Conservation (phyloP, 805 yeast species). For the Metschnikowia cubensis region DNA sequence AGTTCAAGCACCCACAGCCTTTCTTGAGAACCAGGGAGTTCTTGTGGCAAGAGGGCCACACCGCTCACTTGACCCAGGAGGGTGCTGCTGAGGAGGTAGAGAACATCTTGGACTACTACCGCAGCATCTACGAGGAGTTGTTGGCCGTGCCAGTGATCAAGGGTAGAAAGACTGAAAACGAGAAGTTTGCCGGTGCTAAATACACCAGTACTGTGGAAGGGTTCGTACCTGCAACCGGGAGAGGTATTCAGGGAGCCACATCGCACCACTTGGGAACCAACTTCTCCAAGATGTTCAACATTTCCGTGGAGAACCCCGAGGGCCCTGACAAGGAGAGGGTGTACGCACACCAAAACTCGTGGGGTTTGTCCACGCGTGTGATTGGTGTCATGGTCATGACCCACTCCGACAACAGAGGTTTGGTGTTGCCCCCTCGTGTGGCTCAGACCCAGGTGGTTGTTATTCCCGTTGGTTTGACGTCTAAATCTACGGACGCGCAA, state of each 20-base stretch:
- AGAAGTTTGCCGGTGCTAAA: slow-evolving; percentile 96
- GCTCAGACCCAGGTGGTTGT: slow-evolving; percentile 89
- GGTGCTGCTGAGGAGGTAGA: slow-evolving; percentile 82
- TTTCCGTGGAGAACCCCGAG: slow-evolving; percentile 91
- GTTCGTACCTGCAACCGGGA: slow-evolving; percentile 95
- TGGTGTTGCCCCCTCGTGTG: slow-evolving; percentile 96
- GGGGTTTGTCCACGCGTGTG: slow-evolving; percentile 98
- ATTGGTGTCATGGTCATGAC: slow-evolving; percentile 99
- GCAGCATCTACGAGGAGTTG: slow-evolving; percentile 79
- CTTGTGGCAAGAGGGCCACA: slow-evolving; percentile 99
- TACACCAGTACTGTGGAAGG: slow-evolving; percentile 97
- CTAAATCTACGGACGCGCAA: slow-evolving; percentile 74
- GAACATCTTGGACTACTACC: slow-evolving; percentile 82
- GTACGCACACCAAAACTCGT: slow-evolving; percentile 92
- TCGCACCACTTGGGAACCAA: slow-evolving; percentile 97
- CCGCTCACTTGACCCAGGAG: slow-evolving; percentile 84
- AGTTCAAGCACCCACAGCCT: slow-evolving; percentile 99
- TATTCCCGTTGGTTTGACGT: slow-evolving; percentile 92
- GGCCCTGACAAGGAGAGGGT: slow-evolving; percentile 84
- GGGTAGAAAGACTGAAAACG: slow-evolving; percentile 95
- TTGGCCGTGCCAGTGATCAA: slow-evolving; percentile 96
- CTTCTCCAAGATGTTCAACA: slow-evolving; percentile 97
- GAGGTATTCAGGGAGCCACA: slow-evolving; percentile 99
- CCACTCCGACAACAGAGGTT: slow-evolving; percentile 97
- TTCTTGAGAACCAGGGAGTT: slow-evolving; percentile 98